phyloP scores from a whole-genome alignment of 768 basidiomycete species.

The Agrocybe praecox region DNA sequence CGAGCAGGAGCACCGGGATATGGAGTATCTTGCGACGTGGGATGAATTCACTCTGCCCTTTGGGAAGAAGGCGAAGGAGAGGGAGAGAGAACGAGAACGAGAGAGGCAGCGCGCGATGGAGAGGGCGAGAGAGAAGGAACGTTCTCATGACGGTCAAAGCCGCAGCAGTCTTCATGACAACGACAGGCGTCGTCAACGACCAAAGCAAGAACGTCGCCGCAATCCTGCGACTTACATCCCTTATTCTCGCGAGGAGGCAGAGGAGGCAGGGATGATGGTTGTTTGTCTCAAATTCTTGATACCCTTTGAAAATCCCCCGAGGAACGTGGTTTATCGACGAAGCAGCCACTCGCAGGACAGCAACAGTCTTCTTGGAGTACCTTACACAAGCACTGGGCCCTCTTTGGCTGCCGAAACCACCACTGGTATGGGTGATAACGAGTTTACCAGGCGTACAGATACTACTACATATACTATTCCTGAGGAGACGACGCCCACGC shows the following conservation, averaged over 20 bases:
- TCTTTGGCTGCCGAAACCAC: no score
- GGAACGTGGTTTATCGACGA: not conserved
- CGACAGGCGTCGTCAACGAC: conserved; percentile 5
- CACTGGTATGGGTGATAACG: no score
- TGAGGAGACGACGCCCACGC: not conserved
- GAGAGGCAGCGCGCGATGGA: conserved; percentile 8
- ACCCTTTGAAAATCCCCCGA: conserved; percentile 3
- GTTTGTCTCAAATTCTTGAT: conserved; percentile 43
- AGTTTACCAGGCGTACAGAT: no score
- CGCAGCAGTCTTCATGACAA: not conserved
- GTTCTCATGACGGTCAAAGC: not conserved
- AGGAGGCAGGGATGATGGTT: conserved; percentile 30
- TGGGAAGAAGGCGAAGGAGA: conserved; percentile 15
- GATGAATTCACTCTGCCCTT: conserved; percentile 18
- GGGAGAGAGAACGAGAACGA: conserved; percentile 12
- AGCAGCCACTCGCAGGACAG: not conserved
- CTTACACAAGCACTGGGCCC: no score
- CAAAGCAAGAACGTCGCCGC: not conserved
- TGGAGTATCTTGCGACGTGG: conserved; percentile 21
- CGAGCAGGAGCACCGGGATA: conserved; percentile 10
- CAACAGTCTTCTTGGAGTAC: not conserved
- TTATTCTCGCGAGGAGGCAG: conserved; percentile 26
- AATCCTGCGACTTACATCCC: conserved; percentile 22
- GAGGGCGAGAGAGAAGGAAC: conserved; percentile 7
- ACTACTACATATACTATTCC: no score